These are phyloP conservation scores for Paspalum vaginatum DNA, from an alignment of 176 grass and related monocot genomes.

Conservation along the genomic window DNA sequence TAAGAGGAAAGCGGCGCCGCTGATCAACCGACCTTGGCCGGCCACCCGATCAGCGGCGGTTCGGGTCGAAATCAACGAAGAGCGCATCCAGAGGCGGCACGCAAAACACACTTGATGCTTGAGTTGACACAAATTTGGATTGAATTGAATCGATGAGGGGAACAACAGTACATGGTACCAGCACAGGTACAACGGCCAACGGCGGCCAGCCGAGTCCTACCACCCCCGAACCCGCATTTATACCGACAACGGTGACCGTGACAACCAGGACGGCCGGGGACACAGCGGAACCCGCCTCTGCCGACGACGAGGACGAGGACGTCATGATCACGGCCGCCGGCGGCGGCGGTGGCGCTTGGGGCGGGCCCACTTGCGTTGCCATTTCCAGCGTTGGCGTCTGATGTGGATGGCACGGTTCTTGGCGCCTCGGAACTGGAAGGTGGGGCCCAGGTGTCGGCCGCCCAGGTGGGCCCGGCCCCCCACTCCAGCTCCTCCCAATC, in stretches of 20 bases:
- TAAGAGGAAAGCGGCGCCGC: no score
- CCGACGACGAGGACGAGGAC: background rate
- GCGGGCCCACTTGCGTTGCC: conserved; percentile 12
- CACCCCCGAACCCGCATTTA: conserved; percentile 18
- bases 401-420: background rate
- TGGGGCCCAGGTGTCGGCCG: conserved; percentile 32
- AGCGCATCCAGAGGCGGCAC: background rate
- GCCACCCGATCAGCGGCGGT: background rate
- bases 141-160: conserved; percentile 38
- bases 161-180: conserved; percentile 22
- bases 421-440: conserved; percentile 15
- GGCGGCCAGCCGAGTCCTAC: conserved; percentile 22
- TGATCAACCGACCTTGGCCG: background rate
- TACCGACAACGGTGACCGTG: background rate
- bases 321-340: background rate
- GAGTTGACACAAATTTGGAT: conserved; percentile 25
- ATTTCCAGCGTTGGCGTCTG: conserved; percentile 27
- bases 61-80: conserved; percentile 27
- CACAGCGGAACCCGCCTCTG: background rate
- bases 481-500: background rate
- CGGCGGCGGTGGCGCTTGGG: background rate
- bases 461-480: conserved; percentile 33
- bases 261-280: background rate
- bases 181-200: conserved; percentile 31
- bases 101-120: background rate